Evolutionary conservation across 192 early-diverging fungal species (phyloP).

Genomic region (Irineochytrium annulatum): DNA sequence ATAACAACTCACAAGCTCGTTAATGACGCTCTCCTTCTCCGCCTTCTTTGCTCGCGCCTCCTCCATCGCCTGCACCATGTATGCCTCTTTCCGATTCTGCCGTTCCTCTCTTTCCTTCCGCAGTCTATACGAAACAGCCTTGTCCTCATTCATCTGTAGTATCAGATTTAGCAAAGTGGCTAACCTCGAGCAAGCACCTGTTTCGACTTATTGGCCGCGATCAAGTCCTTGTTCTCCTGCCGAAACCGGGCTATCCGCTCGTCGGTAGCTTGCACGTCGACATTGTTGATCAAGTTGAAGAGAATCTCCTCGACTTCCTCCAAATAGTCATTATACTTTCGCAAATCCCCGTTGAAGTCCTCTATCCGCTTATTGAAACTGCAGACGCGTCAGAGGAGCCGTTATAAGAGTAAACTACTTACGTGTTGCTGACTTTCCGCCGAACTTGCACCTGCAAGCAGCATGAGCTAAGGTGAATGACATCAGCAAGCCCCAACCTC

Average conservation of each 20-base stretch:
- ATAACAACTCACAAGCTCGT: conserved; percentile 57
- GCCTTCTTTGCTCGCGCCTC: conserved; percentile 62
- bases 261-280: conserved; percentile 79
- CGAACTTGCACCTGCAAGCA: conserved; percentile 81
- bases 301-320: conserved; percentile 60
- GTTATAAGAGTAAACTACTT: conserved; percentile 17
- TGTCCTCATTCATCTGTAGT: conserved; percentile 38
- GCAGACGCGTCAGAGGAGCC: too few species aligned
- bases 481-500: conserved; percentile 49
- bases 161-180: conserved; percentile 2
- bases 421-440: conserved; percentile 67
- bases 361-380: conserved; percentile 89
- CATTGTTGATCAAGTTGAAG: conserved; percentile 80
- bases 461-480: too few species aligned
- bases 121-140: conserved; percentile 25
- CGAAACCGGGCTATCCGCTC: conserved; percentile 71
- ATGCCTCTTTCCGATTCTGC: conserved; percentile 60
- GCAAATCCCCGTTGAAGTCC: conserved; percentile 70
- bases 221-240: conserved; percentile 74
- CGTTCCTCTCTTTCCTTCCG: conserved; percentile 53
- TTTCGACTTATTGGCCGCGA: conserved; percentile 66
- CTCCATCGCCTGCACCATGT: conserved; percentile 64
- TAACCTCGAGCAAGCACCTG: conserved; percentile 24
- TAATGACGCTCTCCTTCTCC: conserved; percentile 66
- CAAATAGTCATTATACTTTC: conserved; percentile 84